phyloP scores from a whole-genome alignment of 305 asterid species.

The Rubia occidens region DNA sequence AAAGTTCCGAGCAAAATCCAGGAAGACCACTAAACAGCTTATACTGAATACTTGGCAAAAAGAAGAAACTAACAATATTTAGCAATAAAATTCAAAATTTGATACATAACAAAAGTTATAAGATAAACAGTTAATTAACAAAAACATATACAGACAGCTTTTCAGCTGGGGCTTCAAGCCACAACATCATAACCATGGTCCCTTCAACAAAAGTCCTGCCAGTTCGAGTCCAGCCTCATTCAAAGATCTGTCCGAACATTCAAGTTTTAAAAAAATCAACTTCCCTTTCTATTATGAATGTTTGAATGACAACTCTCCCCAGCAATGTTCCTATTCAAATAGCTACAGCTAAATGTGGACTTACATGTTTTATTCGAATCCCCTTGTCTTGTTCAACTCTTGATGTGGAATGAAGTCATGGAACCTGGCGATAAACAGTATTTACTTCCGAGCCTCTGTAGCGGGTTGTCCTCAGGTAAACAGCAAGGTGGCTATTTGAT shows the following conservation, averaged over 20 bases:
- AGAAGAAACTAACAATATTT: background rate
- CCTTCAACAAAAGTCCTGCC: background rate
- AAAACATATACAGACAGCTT: background rate
- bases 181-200: background rate
- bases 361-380: background rate
- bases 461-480: background rate
- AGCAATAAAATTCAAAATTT: background rate
- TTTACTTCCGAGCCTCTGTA: background rate
- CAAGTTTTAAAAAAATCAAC: background rate
- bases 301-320: background rate
- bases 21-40: background rate
- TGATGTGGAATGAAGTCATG: background rate
- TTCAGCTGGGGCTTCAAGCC: background rate
- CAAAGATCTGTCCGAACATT: background rate
- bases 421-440: background rate
- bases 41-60: background rate
- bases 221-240: background rate
- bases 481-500: background rate
- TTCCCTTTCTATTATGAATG: background rate
- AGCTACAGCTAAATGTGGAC: background rate
- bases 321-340: background rate
- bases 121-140: background rate
- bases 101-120: background rate
- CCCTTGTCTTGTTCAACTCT: slow-evolving; percentile 5
- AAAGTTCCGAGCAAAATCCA: background rate